phyloP scores from a whole-genome alignment of 768 basidiomycete genomes.

The Phaeotremella fagi region DNA sequence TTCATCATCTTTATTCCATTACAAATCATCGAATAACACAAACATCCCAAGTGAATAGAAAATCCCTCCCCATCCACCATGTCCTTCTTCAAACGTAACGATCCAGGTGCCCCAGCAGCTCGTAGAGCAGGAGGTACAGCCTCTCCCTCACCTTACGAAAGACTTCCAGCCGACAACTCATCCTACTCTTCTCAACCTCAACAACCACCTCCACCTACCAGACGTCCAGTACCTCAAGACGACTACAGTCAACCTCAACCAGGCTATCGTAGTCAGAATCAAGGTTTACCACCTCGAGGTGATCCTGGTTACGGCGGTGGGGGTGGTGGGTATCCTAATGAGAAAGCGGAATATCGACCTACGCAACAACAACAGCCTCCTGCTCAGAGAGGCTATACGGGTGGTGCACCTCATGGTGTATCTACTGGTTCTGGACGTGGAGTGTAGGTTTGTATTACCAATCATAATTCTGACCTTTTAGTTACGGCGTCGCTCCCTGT shows the following conservation, averaged over 20 bases:
- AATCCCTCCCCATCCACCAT: conserved; percentile 10
- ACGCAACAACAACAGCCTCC: conserved; percentile 12
- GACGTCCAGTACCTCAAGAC: conserved; percentile 16
- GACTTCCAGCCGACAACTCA: conserved; percentile 29
- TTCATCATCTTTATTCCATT: not conserved
- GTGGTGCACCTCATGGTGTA: conserved; percentile 7
- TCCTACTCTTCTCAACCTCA: conserved; percentile 23
- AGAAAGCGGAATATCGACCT: conserved; percentile 31
- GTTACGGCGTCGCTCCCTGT: conserved; percentile 55
- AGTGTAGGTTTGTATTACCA: conserved; percentile 16
- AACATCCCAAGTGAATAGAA: too few relatives aligned
- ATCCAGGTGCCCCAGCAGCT: conserved; percentile 38
- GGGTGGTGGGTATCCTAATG: conserved; percentile 20
- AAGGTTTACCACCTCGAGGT: conserved; percentile 13
- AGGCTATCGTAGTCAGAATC: not conserved
- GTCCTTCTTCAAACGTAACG: conserved; percentile 45
- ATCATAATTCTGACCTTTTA: not conserved
- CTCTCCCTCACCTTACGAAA: conserved; percentile 30
- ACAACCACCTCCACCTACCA: conserved; percentile 18
- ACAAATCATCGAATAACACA: not conserved
- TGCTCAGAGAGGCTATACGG: conserved; percentile 3
- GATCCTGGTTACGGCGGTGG: conserved; percentile 5
- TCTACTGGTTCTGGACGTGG: conserved; percentile 19
- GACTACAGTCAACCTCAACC: conserved; percentile 3
- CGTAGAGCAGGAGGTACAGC: conserved; percentile 17